Conservation (phyloP, 768 basidiomycete species). For the Tylopilus rubrobrunneus region DNA sequence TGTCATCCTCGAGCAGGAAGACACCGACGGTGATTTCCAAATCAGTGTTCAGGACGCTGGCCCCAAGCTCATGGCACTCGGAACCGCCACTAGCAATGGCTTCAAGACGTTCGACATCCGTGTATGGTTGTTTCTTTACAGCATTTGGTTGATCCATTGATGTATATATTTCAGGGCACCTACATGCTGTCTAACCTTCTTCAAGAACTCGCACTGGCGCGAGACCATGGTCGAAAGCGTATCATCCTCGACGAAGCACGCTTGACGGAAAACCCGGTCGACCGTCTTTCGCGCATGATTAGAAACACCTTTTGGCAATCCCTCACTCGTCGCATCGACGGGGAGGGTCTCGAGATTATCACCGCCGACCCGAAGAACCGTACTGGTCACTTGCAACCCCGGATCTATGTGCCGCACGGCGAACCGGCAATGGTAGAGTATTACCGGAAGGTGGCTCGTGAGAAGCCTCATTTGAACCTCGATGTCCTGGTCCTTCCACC, state of each 20-base stretch:
- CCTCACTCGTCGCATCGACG: conserved; percentile 93
- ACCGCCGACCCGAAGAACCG: conserved; percentile 98
- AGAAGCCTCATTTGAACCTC: conserved; percentile 91
- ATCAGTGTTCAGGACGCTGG: conserved; percentile 96
- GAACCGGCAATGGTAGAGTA: conserved; percentile 95
- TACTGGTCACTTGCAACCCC: conserved; percentile 81
- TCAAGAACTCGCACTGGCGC: conserved; percentile 96
- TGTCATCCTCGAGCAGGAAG: conserved; percentile 94
- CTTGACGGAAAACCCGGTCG: conserved; percentile 95
- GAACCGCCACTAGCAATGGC: conserved; percentile 95
- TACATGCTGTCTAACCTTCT: conserved; percentile 99
- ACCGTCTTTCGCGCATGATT: conserved; percentile 96
- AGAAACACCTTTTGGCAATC: conserved; percentile 98
- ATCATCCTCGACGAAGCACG: conserved; percentile 99
- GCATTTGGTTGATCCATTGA: conserved; percentile 7
- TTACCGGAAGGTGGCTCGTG: conserved; percentile 84
- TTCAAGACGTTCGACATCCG: conserved; percentile 97
- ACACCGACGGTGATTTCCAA: conserved; percentile 95
- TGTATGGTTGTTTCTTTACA: conserved; percentile 39
- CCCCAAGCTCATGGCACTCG: conserved; percentile 92
- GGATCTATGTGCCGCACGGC: conserved; percentile 92
- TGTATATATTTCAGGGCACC: conserved; percentile 61
- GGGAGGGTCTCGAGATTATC: conserved; percentile 94
- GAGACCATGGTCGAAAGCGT: conserved; percentile 91
- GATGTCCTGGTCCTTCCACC: conserved; percentile 88